These are phyloP conservation scores for Prunus mume DNA, from an alignment of 306 rosid species.

Conservation along the genomic window DNA sequence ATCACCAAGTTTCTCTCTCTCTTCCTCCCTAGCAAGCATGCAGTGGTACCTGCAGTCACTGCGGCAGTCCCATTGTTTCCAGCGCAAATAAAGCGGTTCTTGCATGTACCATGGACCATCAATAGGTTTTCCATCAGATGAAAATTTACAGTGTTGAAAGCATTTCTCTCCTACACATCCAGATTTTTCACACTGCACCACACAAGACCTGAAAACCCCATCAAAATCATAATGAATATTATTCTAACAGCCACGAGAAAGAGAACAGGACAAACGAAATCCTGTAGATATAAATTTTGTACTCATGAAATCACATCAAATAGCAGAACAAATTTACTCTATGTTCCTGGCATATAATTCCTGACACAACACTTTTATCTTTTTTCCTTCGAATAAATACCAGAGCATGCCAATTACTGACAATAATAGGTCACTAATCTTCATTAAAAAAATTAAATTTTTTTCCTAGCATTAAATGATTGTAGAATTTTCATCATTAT, in stretches of 20 bases:
- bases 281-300: background rate
- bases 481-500: background rate
- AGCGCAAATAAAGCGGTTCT: constrained; percentile 82
- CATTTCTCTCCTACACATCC: constrained; percentile 86
- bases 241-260: background rate
- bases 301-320: background rate
- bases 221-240: background rate
- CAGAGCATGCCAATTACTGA: background rate
- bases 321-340: background rate
- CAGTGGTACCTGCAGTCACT: constrained; percentile 89
- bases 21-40: constrained; percentile 86
- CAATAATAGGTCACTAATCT: background rate
- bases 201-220: constrained; percentile 57
- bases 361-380: background rate
- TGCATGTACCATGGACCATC: constrained; percentile 99
- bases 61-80: constrained; percentile 99
- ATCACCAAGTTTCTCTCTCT: constrained; percentile 69
- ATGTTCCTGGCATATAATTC: too few species aligned
- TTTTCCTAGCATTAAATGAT: background rate
- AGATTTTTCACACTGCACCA: constrained; percentile 73
- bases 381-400: background rate
- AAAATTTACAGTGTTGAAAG: constrained; percentile 96
- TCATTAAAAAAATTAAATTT: background rate
- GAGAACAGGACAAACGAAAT: background rate
- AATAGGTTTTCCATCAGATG: constrained; percentile 91